Conservation (phyloP, 768 basidiomycete species). For the Suillus decipiens region DNA sequence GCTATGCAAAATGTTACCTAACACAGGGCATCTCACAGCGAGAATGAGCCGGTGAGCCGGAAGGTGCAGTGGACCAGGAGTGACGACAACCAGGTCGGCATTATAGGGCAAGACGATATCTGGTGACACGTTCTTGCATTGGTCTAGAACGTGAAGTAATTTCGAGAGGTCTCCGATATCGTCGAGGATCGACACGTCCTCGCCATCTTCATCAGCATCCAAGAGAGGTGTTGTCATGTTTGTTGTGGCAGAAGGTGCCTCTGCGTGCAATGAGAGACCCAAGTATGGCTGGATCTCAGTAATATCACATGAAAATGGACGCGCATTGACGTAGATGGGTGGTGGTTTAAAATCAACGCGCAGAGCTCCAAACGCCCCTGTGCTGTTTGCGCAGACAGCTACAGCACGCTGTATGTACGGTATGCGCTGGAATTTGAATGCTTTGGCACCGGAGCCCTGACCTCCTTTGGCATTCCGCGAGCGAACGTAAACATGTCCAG, state of each 20-base stretch:
- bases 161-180: conserved; percentile 37
- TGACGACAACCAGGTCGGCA: conserved; percentile 61
- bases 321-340: conserved; percentile 56
- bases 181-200: conserved; percentile 36
- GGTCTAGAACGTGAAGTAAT: conserved; percentile 19
- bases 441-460: conserved; percentile 38
- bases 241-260: not conserved
- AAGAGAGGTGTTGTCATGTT: not conserved
- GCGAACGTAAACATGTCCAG: conserved; percentile 91
- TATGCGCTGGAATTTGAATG: conserved; percentile 78
- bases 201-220: conserved; percentile 38
- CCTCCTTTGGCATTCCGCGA: conserved; percentile 47
- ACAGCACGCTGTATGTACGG: conserved; percentile 84
- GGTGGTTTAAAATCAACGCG: conserved; percentile 67
- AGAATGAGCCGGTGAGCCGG: conserved; percentile 72
- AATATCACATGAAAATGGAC: conserved; percentile 65
- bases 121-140: conserved; percentile 14
- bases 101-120: conserved; percentile 42
- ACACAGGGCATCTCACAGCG: conserved; percentile 51
- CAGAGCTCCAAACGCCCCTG: conserved; percentile 87
- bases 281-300: conserved; percentile 66
- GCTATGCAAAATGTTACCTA: conserved; percentile 46
- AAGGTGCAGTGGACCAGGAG: conserved; percentile 46
- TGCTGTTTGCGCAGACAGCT: conserved; percentile 80
- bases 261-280: not conserved